A percentile compares a stretch with the other conserved stretches of the same genome.
phyloP scores from a whole-genome alignment of 305 asterid genomes.

The Plantago rigida region DNA sequence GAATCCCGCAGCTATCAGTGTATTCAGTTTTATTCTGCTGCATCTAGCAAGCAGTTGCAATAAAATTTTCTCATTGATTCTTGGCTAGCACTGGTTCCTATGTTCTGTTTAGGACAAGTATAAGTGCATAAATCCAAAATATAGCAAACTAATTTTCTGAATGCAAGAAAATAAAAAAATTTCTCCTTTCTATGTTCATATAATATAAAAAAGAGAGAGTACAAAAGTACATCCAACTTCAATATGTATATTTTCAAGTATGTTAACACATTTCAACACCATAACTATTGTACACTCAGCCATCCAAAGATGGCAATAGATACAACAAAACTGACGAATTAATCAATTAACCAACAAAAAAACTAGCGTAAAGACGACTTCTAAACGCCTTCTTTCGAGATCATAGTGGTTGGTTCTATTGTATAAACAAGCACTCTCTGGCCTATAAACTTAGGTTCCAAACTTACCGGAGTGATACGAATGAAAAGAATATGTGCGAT shows the following conservation, averaged over 20 bases:
- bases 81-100: no score
- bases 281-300: neutral
- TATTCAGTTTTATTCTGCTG: no score
- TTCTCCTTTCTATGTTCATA: neutral
- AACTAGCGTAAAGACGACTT: neutral
- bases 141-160: no score
- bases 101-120: no score
- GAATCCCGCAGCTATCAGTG: no score
- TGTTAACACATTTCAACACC: neutral
- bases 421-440: constrained; percentile 1
- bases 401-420: neutral
- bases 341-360: neutral
- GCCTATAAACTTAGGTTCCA: constrained; percentile 1
- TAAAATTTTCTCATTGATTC: no score
- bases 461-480: constrained; percentile 1
- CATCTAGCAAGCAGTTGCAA: no score
- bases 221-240: neutral
- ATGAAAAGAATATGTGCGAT: neutral
- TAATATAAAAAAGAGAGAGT: neutral
- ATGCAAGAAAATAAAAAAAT: neutral
- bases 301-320: neutral
- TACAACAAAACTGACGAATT: neutral
- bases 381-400: neutral
- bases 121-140: no score
- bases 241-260: neutral